A percentile compares a stretch with the other conserved stretches of the same genome.
These are phyloP conservation scores for Umbilicaria muhlenbergii DNA, from an alignment of 495 filamentous ascomycete genomes.

Conservation along the genomic window DNA sequence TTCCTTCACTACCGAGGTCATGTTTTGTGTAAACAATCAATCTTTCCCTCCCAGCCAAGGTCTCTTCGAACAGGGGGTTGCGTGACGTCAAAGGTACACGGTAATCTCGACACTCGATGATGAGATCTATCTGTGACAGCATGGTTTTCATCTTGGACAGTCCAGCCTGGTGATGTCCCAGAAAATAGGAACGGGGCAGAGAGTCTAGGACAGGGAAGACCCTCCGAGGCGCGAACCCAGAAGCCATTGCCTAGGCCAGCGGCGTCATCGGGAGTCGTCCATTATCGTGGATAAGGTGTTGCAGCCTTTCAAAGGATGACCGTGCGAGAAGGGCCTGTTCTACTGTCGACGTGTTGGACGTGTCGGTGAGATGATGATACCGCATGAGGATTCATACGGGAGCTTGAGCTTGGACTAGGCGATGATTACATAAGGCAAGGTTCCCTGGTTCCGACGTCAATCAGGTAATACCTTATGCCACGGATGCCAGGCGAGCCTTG, in stretches of 20 bases:
- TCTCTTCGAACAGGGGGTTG: slow-evolving; percentile 81
- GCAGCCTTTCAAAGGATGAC: no score
- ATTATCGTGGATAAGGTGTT: slow-evolving; percentile 1
- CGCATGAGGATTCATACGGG: no score
- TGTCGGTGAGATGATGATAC: no score
- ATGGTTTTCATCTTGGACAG: slow-evolving; percentile 70
- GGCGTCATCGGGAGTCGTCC: slow-evolving; percentile 1
- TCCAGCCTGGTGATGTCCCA: slow-evolving; percentile 87
- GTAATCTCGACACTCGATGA: slow-evolving; percentile 92
- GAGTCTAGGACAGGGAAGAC: slow-evolving; percentile 51
- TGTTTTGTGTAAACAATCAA: slow-evolving; percentile 84
- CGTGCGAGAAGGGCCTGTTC: no score
- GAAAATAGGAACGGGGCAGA: slow-evolving; percentile 82
- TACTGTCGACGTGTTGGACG: no score
- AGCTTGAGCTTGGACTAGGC: no score
- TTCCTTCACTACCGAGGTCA: slow-evolving; percentile 45
- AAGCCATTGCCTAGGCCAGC: slow-evolving; percentile 7
- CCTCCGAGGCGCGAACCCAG: slow-evolving; percentile 53
- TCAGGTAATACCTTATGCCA: no score
- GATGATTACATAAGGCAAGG: no score
- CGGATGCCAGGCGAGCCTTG: no score
- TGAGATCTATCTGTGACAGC: slow-evolving; percentile 66
- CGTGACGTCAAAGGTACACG: slow-evolving; percentile 74
- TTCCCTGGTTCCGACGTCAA: no score
- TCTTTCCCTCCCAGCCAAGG: slow-evolving; percentile 49